Evolutionary conservation across 371 early-diverging fungal species (phyloP), one percentile per base, ranked within the genome.

Genomic region (Choanephora cucurbitarum): DNA sequence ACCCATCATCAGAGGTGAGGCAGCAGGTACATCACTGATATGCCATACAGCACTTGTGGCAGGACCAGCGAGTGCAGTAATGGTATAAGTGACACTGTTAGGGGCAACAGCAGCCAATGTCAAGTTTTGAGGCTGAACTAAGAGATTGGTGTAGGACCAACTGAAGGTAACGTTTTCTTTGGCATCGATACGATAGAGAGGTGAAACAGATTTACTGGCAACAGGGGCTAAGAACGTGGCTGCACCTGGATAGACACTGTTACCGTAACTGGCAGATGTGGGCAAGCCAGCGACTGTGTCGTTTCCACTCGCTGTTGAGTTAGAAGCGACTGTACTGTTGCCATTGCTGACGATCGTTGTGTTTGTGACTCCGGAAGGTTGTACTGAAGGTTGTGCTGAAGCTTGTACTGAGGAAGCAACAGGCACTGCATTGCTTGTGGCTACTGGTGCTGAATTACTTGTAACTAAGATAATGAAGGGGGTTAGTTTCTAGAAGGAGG

Each of bases 31-130:
- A 52, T 66, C 55, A 13, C 58, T 64, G 3, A 79, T 24, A 10
- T 73, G 65, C 80, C 80, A 79, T 1, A 74, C 71, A 51, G 71
- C 74, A 48, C 71, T 76, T 0, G 75, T 74, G 8, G 67, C 77
- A 10, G 40, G 49, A 21, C 77, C 80, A 44, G 58, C 58, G 53
- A 76, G 18, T 6, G 66, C 55, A 33, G 69, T 34, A 39, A 79
- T 73, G 52, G 77, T 76, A 50, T 76, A 66, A 22, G 80, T 74
- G 5, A 62, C 64, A 1, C 45, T 62, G 19, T 70, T 66, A 6
- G 74, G 70, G 33, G 62, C 74, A 18, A 74, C 71, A 17, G 80
- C 80, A 9, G 70, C 76, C n/a, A 79, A 45, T 3, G 77, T 79
- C 22, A 79, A 34, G n/a, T 62, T 72, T 17, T 51, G 52, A 42